Percentiles rank a stretch among this genome's conserved stretches.
Conservation (phyloP, 495 filamentous ascomycete species). For the Mytilinidion resinicola region DNA sequence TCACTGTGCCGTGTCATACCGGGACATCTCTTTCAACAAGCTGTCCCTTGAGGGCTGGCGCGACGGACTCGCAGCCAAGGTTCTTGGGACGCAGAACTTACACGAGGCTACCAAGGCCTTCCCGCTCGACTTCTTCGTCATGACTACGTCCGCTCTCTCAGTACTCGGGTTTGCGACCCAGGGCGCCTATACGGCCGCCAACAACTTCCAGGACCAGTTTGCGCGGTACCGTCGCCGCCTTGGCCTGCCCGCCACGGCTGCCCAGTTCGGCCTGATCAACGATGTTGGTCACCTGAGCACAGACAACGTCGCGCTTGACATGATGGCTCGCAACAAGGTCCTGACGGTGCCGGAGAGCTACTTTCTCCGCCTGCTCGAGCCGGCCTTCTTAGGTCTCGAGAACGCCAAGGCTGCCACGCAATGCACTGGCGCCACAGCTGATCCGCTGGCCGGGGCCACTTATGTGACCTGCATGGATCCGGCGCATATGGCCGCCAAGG, state of each 20-base stretch:
- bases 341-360: not conserved
- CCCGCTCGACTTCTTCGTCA: slow-evolving; percentile 27
- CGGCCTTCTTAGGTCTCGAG: not conserved
- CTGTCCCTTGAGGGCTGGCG: slow-evolving; percentile 14
- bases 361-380: slow-evolving; percentile 6
- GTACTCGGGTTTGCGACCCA: slow-evolving; percentile 13
- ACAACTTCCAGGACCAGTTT: slow-evolving; percentile 21
- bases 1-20: slow-evolving; percentile 22
- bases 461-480: slow-evolving; percentile 29
- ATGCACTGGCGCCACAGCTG: slow-evolving; percentile 3
- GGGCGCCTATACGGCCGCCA: slow-evolving; percentile 14
- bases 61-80: slow-evolving; percentile 13
- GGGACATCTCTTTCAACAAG: slow-evolving; percentile 25
- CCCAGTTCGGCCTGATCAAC: slow-evolving; percentile 28
- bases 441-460: slow-evolving; percentile 29
- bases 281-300: slow-evolving; percentile 7
- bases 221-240: slow-evolving; percentile 20
- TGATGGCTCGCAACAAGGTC: slow-evolving; percentile 3
- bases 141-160: slow-evolving; percentile 6
- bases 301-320: not conserved
- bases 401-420: not conserved
- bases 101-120: slow-evolving; percentile 17
- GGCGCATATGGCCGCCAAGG: slow-evolving; percentile 15
- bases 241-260: slow-evolving; percentile 22
- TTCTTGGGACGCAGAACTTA: slow-evolving; percentile 19